These are phyloP conservation scores for Acrodontium crateriforme DNA, from an alignment of 2,329 filamentous ascomycete species.

Conservation along the genomic window DNA sequence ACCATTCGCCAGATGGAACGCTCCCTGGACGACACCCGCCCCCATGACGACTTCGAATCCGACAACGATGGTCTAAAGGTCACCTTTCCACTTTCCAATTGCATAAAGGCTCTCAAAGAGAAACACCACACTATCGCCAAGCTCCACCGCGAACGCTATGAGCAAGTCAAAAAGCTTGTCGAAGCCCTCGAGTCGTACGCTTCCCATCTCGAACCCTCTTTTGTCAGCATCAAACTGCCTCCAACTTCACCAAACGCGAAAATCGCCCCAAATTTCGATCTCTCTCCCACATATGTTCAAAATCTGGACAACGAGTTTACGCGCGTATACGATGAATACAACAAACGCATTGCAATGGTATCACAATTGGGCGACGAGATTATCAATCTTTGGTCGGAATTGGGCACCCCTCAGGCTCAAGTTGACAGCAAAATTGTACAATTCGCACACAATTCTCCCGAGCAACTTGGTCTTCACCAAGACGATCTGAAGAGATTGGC, in stretches of 20 bases:
- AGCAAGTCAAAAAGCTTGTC: conserved; percentile 91
- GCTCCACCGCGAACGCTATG: conserved; percentile 79
- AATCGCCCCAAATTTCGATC: conserved; percentile 71
- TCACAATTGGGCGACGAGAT: conserved; percentile 67
- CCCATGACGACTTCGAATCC: conserved; percentile 48
- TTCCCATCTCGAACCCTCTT: conserved; percentile 81
- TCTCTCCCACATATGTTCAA: conserved; percentile 80
- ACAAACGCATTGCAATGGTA: conserved; percentile 62
- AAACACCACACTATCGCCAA: conserved; percentile 70
- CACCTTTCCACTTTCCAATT: conserved; percentile 70
- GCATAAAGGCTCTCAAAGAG: conserved; percentile 68
- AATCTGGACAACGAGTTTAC: conserved; percentile 84
- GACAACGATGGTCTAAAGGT: conserved; percentile 58
- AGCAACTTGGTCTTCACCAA: conserved; percentile 84
- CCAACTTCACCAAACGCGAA: conserved; percentile 65
- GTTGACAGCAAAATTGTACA: conserved; percentile 80
- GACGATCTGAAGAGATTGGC: conserved; percentile 66
- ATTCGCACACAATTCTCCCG: conserved; percentile 76
- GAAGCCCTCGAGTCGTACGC: conserved; percentile 92
- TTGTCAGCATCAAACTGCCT: conserved; percentile 73
- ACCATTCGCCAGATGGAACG: conserved; percentile 87
- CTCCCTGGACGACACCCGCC: conserved; percentile 65
- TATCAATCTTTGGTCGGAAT: conserved; percentile 88
- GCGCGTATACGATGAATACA: conserved; percentile 93
- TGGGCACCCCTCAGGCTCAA: conserved; percentile 86